These are phyloP conservation scores for Aspergillus sp. DNA, from an alignment of 2,329 filamentous ascomycete species.

Conservation along the genomic window DNA sequence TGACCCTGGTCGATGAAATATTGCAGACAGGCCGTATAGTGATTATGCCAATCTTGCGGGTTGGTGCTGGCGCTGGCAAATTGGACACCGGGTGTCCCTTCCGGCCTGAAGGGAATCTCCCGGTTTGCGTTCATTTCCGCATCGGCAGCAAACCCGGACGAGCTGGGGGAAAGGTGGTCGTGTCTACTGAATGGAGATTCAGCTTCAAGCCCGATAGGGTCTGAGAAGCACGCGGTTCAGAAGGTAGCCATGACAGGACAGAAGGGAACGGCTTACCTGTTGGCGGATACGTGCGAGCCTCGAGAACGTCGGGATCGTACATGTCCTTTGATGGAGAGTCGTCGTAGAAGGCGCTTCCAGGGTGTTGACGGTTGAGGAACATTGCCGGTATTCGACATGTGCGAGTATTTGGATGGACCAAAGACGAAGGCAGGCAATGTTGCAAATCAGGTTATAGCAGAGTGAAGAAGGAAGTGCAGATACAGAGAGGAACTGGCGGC, in stretches of 20 bases:
- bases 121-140: slow-evolving; percentile 9
- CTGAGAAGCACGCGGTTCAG: slow-evolving; percentile 16
- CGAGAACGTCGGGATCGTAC: slow-evolving; percentile 18
- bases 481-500: slow-evolving; percentile 1
- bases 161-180: slow-evolving; percentile 2
- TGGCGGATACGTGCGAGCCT: slow-evolving; percentile 11
- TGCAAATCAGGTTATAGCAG: neutral
- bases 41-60: slow-evolving; percentile 83
- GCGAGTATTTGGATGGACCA: slow-evolving; percentile 3
- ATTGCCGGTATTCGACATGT: slow-evolving; percentile 18
- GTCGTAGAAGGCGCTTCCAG: slow-evolving; percentile 22
- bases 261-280: slow-evolving; percentile 16
- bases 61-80: slow-evolving; percentile 42
- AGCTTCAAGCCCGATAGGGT: slow-evolving; percentile 18
- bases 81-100: slow-evolving; percentile 11
- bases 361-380: slow-evolving; percentile 20
- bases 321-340: slow-evolving; percentile 20
- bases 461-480: slow-evolving; percentile 1
- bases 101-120: slow-evolving; percentile 5
- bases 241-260: slow-evolving; percentile 51
- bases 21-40: slow-evolving; percentile 73
- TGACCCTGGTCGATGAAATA: slow-evolving; percentile 89
- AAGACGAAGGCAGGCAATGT: slow-evolving; percentile 1
- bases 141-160: slow-evolving; percentile 2
- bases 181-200: slow-evolving; percentile 19